phyloP scores from a whole-genome alignment of 495 filamentous ascomycete species.

The Neurospora terricola region DNA sequence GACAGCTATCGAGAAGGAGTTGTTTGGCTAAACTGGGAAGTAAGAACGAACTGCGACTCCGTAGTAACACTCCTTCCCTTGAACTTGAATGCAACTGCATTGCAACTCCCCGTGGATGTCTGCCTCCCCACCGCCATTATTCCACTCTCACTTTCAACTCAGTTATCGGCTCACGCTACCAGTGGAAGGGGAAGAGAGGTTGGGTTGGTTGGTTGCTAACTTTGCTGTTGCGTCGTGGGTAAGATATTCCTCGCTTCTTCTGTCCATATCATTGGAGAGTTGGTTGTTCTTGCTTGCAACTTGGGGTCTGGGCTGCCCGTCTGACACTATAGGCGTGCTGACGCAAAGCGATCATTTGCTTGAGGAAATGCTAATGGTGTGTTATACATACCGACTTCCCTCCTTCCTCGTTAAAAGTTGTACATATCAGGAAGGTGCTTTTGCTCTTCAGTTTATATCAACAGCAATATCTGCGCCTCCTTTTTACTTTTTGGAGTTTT shows the following conservation, averaged over 20 bases:
- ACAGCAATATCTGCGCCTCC: neutral
- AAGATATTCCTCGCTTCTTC: neutral
- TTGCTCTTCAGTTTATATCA: neutral
- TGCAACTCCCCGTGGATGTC: rapidly evolving
- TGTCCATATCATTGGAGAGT: neutral
- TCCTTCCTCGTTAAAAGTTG: neutral
- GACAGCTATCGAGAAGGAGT: neutral
- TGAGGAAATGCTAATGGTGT: neutral
- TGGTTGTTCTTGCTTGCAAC: neutral
- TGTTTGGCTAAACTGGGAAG: neutral
- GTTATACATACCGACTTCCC: neutral
- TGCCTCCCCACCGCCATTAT: neutral
- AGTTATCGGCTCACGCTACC: neutral
- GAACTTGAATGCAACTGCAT: neutral
- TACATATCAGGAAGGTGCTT: neutral
- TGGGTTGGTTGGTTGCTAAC: neutral
- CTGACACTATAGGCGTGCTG: neutral
- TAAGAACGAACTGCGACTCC: neutral
- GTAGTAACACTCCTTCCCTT: neutral
- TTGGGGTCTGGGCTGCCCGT: neutral
- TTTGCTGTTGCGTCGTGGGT: neutral
- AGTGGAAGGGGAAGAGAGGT: neutral
- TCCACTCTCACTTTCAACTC: neutral
- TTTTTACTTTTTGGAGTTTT: neutral
- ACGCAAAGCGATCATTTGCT: neutral